Evolutionary conservation across 2,329 filamentous ascomycete species (phyloP).

Genomic region (Sporothrix sp.): DNA sequence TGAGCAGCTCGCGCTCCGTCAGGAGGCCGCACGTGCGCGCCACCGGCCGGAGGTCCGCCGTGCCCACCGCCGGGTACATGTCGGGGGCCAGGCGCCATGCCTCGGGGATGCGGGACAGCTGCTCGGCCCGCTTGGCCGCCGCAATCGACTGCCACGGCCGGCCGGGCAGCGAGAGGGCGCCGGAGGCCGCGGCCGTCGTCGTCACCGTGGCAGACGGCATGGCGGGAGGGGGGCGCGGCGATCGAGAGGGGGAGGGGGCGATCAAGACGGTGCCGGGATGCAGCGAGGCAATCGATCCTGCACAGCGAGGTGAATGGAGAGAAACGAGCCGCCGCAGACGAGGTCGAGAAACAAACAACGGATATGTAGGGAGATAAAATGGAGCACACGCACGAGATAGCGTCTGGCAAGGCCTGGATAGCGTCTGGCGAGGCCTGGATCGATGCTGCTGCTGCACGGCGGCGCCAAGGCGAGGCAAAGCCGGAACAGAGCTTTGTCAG

Average conservation of each 20-base stretch:
- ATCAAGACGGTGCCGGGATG: neutral
- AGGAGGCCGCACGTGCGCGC: conserved; percentile 12
- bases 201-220: conserved; percentile 5
- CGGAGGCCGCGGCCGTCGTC: neutral
- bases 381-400: conserved; percentile 4
- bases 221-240: too few relatives aligned
- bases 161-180: neutral
- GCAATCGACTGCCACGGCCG: conserved; percentile 10
- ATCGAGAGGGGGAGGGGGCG: neutral
- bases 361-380: conserved; percentile 7
- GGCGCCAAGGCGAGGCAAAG: too few relatives aligned
- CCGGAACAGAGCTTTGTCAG: too few relatives aligned
- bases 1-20: conserved; percentile 13
- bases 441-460: too few relatives aligned
- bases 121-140: conserved; percentile 13
- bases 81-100: conserved; percentile 12
- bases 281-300: neutral
- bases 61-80: conserved; percentile 10
- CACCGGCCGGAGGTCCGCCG: conserved; percentile 10
- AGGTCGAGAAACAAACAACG: neutral
- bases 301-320: neutral
- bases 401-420: too few relatives aligned
- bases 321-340: neutral
- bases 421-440: too few relatives aligned
- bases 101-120: conserved; percentile 14